Evolutionary conservation across 176 grass and related monocot species (phyloP).

Genomic region (Aegilops sharonensis): DNA sequence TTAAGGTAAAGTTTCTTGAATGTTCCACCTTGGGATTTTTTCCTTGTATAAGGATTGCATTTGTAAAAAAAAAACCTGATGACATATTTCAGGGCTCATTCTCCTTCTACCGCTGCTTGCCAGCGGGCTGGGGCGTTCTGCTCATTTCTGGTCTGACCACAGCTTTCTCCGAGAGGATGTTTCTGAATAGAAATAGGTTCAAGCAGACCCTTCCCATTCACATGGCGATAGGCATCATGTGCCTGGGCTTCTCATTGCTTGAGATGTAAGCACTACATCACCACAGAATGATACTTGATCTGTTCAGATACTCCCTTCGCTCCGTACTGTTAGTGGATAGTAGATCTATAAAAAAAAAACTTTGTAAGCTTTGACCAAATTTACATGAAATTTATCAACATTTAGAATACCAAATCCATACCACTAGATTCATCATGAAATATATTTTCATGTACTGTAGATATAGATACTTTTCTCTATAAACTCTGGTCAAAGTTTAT

Average conservation of each 20-base stretch:
- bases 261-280: slow-evolving; percentile 62
- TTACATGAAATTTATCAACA: no score
- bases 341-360: no score
- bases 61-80: neutral
- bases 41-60: neutral
- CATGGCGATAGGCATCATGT: slow-evolving; percentile 62
- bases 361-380: no score
- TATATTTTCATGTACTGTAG: no score
- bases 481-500: no score
- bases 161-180: slow-evolving; percentile 66
- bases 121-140: slow-evolving; percentile 74
- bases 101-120: slow-evolving; percentile 69
- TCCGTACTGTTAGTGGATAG: no score
- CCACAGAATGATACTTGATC: neutral
- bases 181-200: slow-evolving; percentile 63
- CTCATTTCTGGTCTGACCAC: slow-evolving; percentile 62
- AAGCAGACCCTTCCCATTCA: slow-evolving; percentile 81
- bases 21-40: slow-evolving; percentile 10
- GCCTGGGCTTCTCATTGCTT: slow-evolving; percentile 50
- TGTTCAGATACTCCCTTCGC: neutral
- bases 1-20: slow-evolving; percentile 56
- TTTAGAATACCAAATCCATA: no score
- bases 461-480: no score
- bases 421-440: no score
- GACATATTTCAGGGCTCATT: slow-evolving; percentile 54